A percentile compares a stretch with the other conserved stretches of the same genome.
phyloP scores from a whole-genome alignment of 139 green algal genomes.

The Haematococcus sp. region DNA sequence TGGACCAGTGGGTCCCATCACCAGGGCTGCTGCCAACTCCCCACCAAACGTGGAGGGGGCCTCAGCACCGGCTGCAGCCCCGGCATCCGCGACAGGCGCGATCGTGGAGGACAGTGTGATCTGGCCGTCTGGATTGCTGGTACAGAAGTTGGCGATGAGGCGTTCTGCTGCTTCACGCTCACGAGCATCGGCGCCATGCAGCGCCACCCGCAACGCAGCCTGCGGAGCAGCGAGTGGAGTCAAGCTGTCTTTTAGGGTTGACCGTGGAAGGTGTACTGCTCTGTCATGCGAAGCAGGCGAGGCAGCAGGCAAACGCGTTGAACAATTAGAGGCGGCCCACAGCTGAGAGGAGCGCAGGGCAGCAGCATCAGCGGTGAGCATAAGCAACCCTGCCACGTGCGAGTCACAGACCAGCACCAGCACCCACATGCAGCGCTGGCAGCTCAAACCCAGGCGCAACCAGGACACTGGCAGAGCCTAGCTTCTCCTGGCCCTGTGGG shows the following conservation, averaged over 20 bases:
- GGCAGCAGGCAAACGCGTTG: too few species aligned
- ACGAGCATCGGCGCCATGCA: constrained; percentile 22
- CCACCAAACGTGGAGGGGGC: constrained; percentile 35
- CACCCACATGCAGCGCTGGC: neutral
- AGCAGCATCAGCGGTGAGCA: too few species aligned
- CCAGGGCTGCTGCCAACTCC: constrained; percentile 34
- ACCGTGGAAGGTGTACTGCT: too few species aligned
- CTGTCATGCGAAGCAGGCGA: too few species aligned
- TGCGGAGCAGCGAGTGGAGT: neutral
- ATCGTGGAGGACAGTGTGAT: constrained; percentile 18
- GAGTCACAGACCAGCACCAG: too few species aligned
- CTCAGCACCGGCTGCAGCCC: neutral
- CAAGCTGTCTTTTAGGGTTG: too few species aligned
- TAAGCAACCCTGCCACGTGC: too few species aligned
- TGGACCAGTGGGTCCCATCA: constrained; percentile 1
- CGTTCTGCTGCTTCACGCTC: constrained; percentile 34
- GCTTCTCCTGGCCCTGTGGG: constrained; percentile 29
- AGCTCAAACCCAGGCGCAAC: neutral
- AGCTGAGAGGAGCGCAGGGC: too few species aligned
- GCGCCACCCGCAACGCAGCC: constrained; percentile 22
- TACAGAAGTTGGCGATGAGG: constrained; percentile 44
- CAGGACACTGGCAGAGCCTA: constrained; percentile 29
- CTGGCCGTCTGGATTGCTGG: constrained; percentile 38
- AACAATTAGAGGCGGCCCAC: too few species aligned
- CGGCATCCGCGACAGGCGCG: constrained; percentile 11